A percentile compares a stretch with the other conserved stretches of the same genome.
These are phyloP conservation scores for Wilcoxina mikolae DNA, from an alignment of 495 filamentous ascomycete genomes.

Conservation along the genomic window DNA sequence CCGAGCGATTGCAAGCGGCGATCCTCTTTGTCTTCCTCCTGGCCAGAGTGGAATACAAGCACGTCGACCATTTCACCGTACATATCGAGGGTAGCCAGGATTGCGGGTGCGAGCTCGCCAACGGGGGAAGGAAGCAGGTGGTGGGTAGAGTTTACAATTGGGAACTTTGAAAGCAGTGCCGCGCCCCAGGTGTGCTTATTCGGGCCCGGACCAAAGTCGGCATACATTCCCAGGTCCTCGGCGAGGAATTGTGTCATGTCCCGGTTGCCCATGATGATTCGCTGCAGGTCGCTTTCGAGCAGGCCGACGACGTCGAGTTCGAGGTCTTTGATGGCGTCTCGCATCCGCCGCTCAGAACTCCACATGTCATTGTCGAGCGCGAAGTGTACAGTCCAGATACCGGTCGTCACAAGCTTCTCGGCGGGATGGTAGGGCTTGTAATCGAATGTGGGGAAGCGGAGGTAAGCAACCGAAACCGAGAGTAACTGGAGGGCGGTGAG, in stretches of 20 bases:
- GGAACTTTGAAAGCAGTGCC: slow-evolving; percentile 89
- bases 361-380: slow-evolving; percentile 98
- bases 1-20: slow-evolving; percentile 78
- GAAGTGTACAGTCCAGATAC: slow-evolving; percentile 99
- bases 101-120: slow-evolving; percentile 90
- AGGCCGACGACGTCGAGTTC: slow-evolving; percentile 92
- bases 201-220: slow-evolving; percentile 90
- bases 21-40: slow-evolving; percentile 94
- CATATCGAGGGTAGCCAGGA: slow-evolving; percentile 84
- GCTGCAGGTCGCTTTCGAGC: slow-evolving; percentile 83
- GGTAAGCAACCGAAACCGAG: slow-evolving; percentile 63
- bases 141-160: slow-evolving; percentile 92
- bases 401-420: slow-evolving; percentile 72
- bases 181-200: slow-evolving; percentile 99
- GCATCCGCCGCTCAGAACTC: slow-evolving; percentile 87
- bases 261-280: slow-evolving; percentile 99
- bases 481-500: slow-evolving; percentile 43
- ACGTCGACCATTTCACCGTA: slow-evolving; percentile 86
- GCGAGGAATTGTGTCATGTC: slow-evolving; percentile 92
- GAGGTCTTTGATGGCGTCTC: slow-evolving; percentile 77
- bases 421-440: slow-evolving; percentile 81
- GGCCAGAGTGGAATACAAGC: slow-evolving; percentile 96
- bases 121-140: slow-evolving; percentile 85
- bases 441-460: slow-evolving; percentile 88
- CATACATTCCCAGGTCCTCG: slow-evolving; percentile 95